Percentiles rank a stretch among this genome's conserved stretches.
phyloP scores from a whole-genome alignment of 1,284 basidiomycete genomes.

The Vanrija pseudolonga region DNA sequence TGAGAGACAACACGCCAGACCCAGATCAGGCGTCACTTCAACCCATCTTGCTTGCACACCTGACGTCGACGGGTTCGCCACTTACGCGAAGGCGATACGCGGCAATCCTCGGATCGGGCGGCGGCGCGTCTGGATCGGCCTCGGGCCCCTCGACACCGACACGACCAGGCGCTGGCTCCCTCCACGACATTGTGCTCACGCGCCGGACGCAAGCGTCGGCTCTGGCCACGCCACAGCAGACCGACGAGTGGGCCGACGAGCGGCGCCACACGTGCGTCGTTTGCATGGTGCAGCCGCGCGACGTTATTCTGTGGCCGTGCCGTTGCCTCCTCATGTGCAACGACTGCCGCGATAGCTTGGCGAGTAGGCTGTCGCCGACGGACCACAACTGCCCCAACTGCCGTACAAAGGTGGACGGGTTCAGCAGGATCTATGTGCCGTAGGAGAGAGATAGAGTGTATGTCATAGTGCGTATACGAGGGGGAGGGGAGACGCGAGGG shows the following conservation, averaged over 20 bases:
- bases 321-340: constrained; percentile 44
- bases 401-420: constrained; percentile 38
- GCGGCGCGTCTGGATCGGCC: background rate
- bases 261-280: constrained; percentile 40
- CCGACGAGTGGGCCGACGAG: constrained; percentile 44
- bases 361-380: constrained; percentile 34
- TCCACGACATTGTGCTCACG: constrained; percentile 20
- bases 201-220: constrained; percentile 14
- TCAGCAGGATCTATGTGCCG: constrained; percentile 42
- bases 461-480: background rate
- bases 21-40: constrained; percentile 24
- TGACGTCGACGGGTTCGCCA: constrained; percentile 34
- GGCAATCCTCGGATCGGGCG: constrained; percentile 19
- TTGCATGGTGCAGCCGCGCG: constrained; percentile 43
- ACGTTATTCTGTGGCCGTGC: constrained; percentile 48
- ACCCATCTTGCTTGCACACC: constrained; percentile 45
- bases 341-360: constrained; percentile 46
- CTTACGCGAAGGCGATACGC: constrained; percentile 44
- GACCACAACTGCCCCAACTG: constrained; percentile 45
- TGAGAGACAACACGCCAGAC: constrained; percentile 11
- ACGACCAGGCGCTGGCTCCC: constrained; percentile 1
- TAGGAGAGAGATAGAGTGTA: constrained; percentile 3
- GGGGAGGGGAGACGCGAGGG: no score
- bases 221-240: background rate
- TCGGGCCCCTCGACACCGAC: constrained; percentile 8